Conservation (phyloP, 352 stramenopile genomes). For the Pythium insidiosum region DNA sequence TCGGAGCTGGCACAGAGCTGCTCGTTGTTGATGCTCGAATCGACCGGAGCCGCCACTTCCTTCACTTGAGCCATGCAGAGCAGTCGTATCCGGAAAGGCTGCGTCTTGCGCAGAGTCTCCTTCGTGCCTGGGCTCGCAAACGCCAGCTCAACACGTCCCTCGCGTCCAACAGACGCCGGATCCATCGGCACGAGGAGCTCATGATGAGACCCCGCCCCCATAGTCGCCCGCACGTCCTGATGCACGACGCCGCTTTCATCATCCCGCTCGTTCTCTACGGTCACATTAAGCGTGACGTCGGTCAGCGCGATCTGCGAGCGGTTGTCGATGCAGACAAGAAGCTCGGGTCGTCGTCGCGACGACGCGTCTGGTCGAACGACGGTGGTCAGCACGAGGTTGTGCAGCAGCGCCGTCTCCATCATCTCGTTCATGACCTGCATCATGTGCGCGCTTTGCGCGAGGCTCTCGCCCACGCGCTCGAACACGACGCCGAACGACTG, state of each 20-base stretch:
- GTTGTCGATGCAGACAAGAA: conserved; percentile 48
- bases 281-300: too few relatives aligned
- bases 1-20: too few relatives aligned
- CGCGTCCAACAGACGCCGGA: conserved; percentile 1
- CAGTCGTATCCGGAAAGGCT: conserved; percentile 31
- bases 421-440: conserved; percentile 84
- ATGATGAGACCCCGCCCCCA: background rate
- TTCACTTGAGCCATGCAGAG: conserved; percentile 30
- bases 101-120: conserved; percentile 38
- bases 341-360: background rate
- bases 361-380: background rate
- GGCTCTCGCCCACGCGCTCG: conserved; percentile 54
- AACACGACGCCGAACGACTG: conserved; percentile 68
- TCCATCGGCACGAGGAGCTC: conserved; percentile 22
- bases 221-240: conserved; percentile 2
- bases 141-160: conserved; percentile 23
- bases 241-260: too few relatives aligned
- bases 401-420: conserved; percentile 69
- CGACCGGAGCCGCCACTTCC: conserved; percentile 6
- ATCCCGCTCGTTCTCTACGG: too few relatives aligned
- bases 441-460: conserved; percentile 55
- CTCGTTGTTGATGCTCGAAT: too few relatives aligned
- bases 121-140: conserved; percentile 56
- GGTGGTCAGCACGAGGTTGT: conserved; percentile 33
- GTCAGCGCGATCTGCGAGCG: conserved; percentile 45